phyloP scores from a whole-genome alignment of 2,329 filamentous ascomycete species.

The Fusarium sp. region DNA sequence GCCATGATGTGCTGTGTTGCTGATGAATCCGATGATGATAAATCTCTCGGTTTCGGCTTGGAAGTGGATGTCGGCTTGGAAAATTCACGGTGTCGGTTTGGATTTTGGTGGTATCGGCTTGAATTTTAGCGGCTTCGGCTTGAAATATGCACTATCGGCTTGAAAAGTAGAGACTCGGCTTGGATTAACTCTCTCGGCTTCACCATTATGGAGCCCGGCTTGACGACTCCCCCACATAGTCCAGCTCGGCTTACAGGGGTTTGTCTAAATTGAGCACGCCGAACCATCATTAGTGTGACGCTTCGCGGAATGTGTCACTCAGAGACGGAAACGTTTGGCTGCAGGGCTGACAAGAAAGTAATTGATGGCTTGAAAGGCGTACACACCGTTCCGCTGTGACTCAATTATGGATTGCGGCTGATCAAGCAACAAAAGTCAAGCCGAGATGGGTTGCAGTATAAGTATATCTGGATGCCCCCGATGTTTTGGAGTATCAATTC shows the following conservation, averaged over 20 bases:
- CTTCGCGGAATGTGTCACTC: conserved; percentile 37
- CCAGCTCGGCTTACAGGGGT: conserved; percentile 35
- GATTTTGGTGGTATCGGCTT: not conserved
- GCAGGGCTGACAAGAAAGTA: conserved; percentile 35
- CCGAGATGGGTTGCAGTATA: conserved; percentile 22
- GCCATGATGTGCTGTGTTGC: conserved; percentile 29
- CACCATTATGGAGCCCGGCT: not conserved
- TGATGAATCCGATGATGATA: conserved; percentile 17
- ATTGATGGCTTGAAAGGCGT: conserved; percentile 1
- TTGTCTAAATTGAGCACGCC: conserved; percentile 5
- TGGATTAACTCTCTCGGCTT: not conserved
- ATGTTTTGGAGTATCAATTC: not conserved
- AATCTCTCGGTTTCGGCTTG: conserved; percentile 30
- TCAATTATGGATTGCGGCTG: conserved; percentile 22
- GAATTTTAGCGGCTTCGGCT: not conserved
- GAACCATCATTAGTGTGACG: not conserved
- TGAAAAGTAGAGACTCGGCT: not conserved
- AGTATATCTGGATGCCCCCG: conserved; percentile 23
- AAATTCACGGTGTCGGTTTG: conserved; percentile 14
- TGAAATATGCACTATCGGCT: not conserved
- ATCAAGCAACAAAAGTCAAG: not conserved
- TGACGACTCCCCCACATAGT: conserved; percentile 14
- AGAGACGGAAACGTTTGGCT: conserved; percentile 22
- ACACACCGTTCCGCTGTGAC: conserved; percentile 33
- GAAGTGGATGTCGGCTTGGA: not conserved